Base-by-base conservation (phyloP, 192 early-diverging fungal genomes). In the Linnemannia elongata region DNA sequence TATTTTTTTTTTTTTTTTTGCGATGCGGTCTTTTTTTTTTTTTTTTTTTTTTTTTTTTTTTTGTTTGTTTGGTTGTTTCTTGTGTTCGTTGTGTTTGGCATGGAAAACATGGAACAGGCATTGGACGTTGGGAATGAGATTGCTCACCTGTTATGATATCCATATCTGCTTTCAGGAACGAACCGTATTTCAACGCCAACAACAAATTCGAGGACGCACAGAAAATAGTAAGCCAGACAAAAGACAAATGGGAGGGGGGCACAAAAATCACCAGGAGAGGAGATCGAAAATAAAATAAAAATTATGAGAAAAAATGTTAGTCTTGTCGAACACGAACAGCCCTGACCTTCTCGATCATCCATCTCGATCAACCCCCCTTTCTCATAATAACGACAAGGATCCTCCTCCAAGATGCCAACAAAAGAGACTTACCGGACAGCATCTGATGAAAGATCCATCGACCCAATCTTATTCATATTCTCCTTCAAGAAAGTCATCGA, bases 401-500 rank as follows among this genome's bases (percentile, higher is more conserved):
- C 17, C 17, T 18, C 17, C 49, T 52, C 49, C 49, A 4, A 49
- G 38, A 52, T 6, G 49, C 49, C 49, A 52, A 18, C 35, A 76
- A 44, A 18, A 9, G 17, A 20, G 20, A 17, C n/a, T 33, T 80
- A 85, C 83, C 83, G 73, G 54, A 80, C 27, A 30, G 83, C 74
- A 30, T 85, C 78, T 7, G 83, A 85, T 54, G 57, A 60, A 10
- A 85, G 74, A 71, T 85, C 83, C 33, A 85, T 33, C 6, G 83
- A 75, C 7, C 83, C 83, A 72, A 85, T 85, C 44, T 85, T 85
- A 42, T 27, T 70, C 83, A 85, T 85, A 39, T 54, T 79, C 38
- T 85, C 83, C 41, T 85, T 85, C 36, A 85, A 42, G 47, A 85
- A 85, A 3, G 83, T 85, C 83, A 85, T 76, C 22, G 77, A 76